Evolutionary conservation across 768 basidiomycete genomes (phyloP).

Genomic region (Cytidiella melzeri): DNA sequence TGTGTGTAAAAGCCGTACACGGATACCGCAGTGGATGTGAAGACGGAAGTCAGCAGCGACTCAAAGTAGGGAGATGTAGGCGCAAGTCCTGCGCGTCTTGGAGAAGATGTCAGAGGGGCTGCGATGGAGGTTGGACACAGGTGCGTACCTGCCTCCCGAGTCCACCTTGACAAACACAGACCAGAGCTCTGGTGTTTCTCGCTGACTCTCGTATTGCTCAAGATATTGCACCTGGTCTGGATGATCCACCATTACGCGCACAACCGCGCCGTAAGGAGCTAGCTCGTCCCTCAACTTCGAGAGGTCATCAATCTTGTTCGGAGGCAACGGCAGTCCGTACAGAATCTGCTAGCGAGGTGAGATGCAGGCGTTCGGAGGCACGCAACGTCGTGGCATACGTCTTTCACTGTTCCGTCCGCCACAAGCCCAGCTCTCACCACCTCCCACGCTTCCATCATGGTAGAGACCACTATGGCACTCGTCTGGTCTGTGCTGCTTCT

Average conservation of each 20-base stretch:
- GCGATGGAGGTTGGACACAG: conserved; percentile 13
- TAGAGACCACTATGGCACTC: conserved; percentile 71
- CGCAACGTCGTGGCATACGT: conserved; percentile 55
- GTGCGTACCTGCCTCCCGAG: conserved; percentile 63
- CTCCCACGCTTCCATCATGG: conserved; percentile 76
- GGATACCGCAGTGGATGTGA: conserved; percentile 48
- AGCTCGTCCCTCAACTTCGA: conserved; percentile 53
- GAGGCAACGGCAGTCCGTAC: conserved; percentile 68
- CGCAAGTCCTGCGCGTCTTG: conserved; percentile 68
- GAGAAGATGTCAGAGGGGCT: background rate
- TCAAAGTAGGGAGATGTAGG: conserved; percentile 49
- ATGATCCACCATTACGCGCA: conserved; percentile 73
- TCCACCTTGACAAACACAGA: conserved; percentile 79
- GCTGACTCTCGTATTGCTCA: conserved; percentile 49
- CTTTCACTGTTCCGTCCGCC: conserved; percentile 66
- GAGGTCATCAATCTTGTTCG: conserved; percentile 70
- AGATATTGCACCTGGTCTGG: conserved; percentile 63
- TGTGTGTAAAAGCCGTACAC: conserved; percentile 86
- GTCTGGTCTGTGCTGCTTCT: conserved; percentile 46
- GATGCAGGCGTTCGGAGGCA: background rate
- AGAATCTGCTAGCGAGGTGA: conserved; percentile 50
- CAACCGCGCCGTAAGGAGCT: conserved; percentile 43
- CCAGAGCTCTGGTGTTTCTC: conserved; percentile 46
- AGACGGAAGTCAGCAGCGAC: conserved; percentile 44
- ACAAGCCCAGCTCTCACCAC: conserved; percentile 63